Percentiles rank a stretch among this genome's conserved stretches.
These are phyloP conservation scores for Rhizophagus prolifer DNA, from an alignment of 192 early-diverging fungal species.

Conservation along the genomic window DNA sequence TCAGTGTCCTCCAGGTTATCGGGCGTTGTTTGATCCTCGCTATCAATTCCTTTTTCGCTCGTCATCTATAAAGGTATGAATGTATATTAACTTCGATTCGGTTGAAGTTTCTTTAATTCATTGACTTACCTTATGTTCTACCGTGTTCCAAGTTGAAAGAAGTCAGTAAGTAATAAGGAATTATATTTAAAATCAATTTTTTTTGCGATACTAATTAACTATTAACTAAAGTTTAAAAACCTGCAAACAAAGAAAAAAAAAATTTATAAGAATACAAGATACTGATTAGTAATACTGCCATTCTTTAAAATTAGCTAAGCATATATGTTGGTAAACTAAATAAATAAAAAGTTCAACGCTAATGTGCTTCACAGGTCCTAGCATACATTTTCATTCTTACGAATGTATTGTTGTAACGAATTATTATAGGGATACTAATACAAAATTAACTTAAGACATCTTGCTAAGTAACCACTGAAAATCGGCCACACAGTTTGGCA, in stretches of 20 bases:
- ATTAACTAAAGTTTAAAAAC: neutral
- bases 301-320: no score
- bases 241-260: neutral
- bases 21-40: neutral
- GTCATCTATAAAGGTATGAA: neutral
- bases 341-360: no score
- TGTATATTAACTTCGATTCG: neutral
- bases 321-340: no score
- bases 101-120: neutral
- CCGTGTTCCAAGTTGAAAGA: neutral
- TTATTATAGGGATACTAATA: neutral
- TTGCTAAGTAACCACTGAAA: neutral
- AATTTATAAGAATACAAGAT: neutral
- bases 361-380: no score
- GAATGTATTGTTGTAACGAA: no score
- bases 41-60: neutral
- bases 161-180: neutral
- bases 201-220: neutral
- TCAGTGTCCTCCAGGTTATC: slow-evolving; percentile 75
- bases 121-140: neutral
- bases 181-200: neutral
- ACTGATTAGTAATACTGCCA: no score
- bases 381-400: no score
- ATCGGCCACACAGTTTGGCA: neutral
- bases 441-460: neutral